Conservation (phyloP, 257 asterid species). For the Plantago elongata region DNA sequence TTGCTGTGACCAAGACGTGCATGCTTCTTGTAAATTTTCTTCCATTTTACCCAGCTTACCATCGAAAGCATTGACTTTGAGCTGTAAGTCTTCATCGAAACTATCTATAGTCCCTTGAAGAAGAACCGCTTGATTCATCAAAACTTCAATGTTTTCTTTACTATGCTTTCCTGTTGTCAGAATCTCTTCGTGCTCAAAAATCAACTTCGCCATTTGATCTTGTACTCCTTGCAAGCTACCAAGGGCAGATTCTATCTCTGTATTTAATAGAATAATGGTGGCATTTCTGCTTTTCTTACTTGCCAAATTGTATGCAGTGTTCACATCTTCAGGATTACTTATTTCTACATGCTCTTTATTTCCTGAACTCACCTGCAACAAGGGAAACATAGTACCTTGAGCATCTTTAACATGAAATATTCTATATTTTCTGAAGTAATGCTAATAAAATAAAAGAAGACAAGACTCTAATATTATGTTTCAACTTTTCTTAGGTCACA, state of each 20-base stretch:
- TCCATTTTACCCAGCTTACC: constrained; percentile 51
- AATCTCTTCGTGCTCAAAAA: constrained; percentile 53
- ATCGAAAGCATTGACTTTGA: constrained; percentile 44
- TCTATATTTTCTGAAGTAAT: not conserved
- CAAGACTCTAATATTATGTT: not conserved
- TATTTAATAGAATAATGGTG: constrained; percentile 53
- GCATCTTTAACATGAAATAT: not conserved
- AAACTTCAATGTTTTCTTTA: constrained; percentile 40
- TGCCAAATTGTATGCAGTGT: constrained; percentile 21
- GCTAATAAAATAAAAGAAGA: not conserved
- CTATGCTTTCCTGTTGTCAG: constrained; percentile 45
- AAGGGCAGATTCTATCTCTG: constrained; percentile 69
- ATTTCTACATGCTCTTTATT: constrained; percentile 5
- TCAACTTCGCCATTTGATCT: constrained; percentile 57
- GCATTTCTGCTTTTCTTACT: constrained; percentile 43
- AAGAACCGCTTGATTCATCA: constrained; percentile 40
- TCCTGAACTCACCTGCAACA: constrained; percentile 67
- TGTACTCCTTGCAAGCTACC: constrained; percentile 62
- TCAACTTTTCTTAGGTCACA: no score
- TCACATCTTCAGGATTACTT: constrained; percentile 4
- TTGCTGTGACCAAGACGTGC: constrained; percentile 54
- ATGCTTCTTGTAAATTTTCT: constrained; percentile 39
- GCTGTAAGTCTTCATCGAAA: constrained; percentile 50
- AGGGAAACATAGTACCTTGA: constrained; percentile 26
- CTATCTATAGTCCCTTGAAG: constrained; percentile 45